These are phyloP conservation scores for Ceratobasidium sp. DNA, from an alignment of 1,284 basidiomycete species.

Conservation along the genomic window DNA sequence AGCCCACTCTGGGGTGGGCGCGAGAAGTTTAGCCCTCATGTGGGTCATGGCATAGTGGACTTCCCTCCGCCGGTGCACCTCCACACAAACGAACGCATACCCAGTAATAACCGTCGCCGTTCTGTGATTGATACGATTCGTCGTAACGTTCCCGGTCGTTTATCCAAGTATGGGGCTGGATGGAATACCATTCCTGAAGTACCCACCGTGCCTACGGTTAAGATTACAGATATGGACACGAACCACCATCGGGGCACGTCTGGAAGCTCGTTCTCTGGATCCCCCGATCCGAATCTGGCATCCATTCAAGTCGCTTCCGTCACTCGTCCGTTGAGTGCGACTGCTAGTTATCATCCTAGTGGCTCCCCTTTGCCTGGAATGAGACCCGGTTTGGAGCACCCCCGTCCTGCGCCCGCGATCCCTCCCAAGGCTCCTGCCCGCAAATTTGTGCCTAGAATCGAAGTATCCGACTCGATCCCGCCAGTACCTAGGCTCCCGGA, in stretches of 20 bases:
- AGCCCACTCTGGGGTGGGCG: slow-evolving; percentile 34
- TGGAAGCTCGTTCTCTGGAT: slow-evolving; percentile 27
- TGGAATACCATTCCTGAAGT: slow-evolving; percentile 14
- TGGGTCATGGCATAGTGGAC: neutral
- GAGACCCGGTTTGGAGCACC: slow-evolving; percentile 13
- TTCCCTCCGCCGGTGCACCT: slow-evolving; percentile 24
- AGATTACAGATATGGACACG: slow-evolving; percentile 28
- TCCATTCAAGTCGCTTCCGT: slow-evolving; percentile 36
- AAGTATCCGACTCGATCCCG: neutral
- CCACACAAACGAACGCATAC: neutral
- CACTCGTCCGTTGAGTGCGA: slow-evolving; percentile 23
- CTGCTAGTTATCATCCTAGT: slow-evolving; percentile 13
- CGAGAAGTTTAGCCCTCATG: slow-evolving; percentile 35
- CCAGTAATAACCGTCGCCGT: slow-evolving; percentile 9
- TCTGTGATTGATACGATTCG: slow-evolving; percentile 20
- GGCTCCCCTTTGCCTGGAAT: slow-evolving; percentile 4
- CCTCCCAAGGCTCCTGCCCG: slow-evolving; percentile 11
- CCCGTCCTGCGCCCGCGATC: slow-evolving; percentile 30
- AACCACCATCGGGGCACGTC: slow-evolving; percentile 24
- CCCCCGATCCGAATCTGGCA: slow-evolving; percentile 33
- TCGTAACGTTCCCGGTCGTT: slow-evolving; percentile 14
- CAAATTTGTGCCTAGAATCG: slow-evolving; percentile 6
- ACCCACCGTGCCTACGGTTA: slow-evolving; percentile 21
- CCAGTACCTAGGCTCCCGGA: slow-evolving; percentile 25
- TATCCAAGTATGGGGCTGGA: slow-evolving; percentile 19